Evolutionary conservation across 208 protist species (phyloP), one percentile per base, ranked within the genome.

Genomic region (Strigomonas galati): DNA sequence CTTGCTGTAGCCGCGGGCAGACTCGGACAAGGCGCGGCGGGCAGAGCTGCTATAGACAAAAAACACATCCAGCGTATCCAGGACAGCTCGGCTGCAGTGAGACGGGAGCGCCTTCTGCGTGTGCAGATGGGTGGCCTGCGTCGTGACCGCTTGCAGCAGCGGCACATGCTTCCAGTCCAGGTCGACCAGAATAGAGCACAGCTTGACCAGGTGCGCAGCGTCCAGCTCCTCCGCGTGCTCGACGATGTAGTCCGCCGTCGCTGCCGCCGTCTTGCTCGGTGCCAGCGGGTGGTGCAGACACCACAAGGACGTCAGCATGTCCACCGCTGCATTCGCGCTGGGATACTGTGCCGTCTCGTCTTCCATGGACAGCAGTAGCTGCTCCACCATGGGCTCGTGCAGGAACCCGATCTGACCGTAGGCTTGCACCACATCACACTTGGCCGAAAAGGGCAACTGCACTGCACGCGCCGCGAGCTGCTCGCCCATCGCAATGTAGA

Each of bases 1-100:
- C 53, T 89, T 91, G 65, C 85, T 93, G 17, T 87, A 82, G 37
- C 69, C 84, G 43, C 85, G 83, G 23, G 81, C 86, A 12, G 87
- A 53, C 23, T 59, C n/a, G n/a, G 86, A 84, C 24, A 93, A 78
- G 12, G 80, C 62, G 26, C 67, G 60, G 15, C 90, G 77, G 21
- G 84, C 85, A 14, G 43, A 56, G 6, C 65, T 64, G 63, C 91
- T 76, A 53, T 85, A 81, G 14, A 88, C 58, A 32, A 77, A 65
- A 49, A 79, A 83, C 14, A 23, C 59, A 1, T 62, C 75, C 7
- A 95, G 74, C 19, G 77, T 78, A 49, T 95, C 90, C 27, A 95
- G 69, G 44, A 89, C 78, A 0, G 70, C 70, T 43, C 90, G 79
- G 17, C 78, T 74, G 23, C 64, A 70, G 24, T 61, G 49, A 0